Evolutionary conservation across 768 basidiomycete species (phyloP), one percentile per base, ranked within the genome.

Genomic region (Sarcodon aspratus): DNA sequence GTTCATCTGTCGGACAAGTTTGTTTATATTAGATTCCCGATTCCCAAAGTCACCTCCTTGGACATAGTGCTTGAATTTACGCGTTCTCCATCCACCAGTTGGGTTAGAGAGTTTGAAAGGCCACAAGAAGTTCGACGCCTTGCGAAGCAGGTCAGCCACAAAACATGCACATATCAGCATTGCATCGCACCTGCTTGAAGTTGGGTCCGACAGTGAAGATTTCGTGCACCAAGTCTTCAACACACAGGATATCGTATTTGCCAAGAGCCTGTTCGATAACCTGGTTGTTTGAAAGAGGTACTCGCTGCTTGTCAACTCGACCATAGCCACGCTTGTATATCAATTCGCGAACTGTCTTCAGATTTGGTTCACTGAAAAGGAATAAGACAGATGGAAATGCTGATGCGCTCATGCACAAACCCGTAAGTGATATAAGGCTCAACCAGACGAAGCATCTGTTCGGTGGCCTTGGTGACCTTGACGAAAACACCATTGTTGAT

Each of bases 51-150:
- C 93, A 70, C 94, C 94, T 61, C 93, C 93, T 77, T 93, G 79
- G 52, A 96, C 80, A 65, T 76, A 96, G 73, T 92, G 89, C 74
- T 87, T 95, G 82, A 97, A 97, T 73, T 98, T 98, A 66, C 92
- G 80, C 65, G 79, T 82, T 72, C 91, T 85, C 95, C 93, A 99
- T 58, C 96, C 96, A 56, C 96, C 95, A 55, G 79, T 97, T 49
- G 96, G 95, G 81, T 97, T 97, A 61, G 93, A 97, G 54, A 99
- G 87, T 68, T 99, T 99, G 80, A 99, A 97, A 21, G 96, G 96
- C 94, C 94, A 98, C 48, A 98, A 83, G 82, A 95, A 94, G 79
- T 92, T 94, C 57, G 86, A 80, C 50, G 83, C 86, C 85, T 86
- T 52, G 40, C 11, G 4, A 27, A 37, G 35, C 45, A 45, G 9